Evolutionary conservation across 2,329 filamentous ascomycete genomes (phyloP).

Genomic region (Ilyonectria sp.): DNA sequence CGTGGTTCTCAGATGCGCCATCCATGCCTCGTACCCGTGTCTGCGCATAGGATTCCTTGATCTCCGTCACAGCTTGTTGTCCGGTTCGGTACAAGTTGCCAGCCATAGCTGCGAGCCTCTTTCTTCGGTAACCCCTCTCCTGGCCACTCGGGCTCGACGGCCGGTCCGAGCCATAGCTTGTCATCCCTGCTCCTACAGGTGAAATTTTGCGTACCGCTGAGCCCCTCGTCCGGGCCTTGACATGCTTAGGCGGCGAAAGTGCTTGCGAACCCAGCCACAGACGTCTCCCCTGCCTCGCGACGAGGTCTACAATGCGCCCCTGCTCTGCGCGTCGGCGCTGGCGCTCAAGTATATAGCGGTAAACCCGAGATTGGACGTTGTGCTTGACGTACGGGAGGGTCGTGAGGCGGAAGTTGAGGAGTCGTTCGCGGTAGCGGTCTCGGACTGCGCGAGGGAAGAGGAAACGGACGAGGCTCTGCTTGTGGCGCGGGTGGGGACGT

Average conservation of each 20-base stretch:
- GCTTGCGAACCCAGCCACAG: conserved; percentile 60
- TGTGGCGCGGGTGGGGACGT: conserved; percentile 58
- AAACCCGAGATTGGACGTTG: conserved; percentile 82
- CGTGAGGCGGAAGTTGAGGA: conserved; percentile 81
- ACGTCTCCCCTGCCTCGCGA: conserved; percentile 59
- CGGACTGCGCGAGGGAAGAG: conserved; percentile 77
- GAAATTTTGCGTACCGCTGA: conserved; percentile 50
- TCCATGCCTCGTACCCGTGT: conserved; percentile 58
- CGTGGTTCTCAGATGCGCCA: conserved; percentile 46
- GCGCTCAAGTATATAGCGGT: conserved; percentile 78
- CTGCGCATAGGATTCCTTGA: conserved; percentile 72
- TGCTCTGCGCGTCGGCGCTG: conserved; percentile 70
- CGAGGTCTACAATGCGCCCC: conserved; percentile 62
- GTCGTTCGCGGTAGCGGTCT: conserved; percentile 74
- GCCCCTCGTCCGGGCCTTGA: conserved; percentile 51
- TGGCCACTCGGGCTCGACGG: conserved; percentile 50
- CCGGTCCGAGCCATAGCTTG: conserved; percentile 51
- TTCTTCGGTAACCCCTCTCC: conserved; percentile 81
- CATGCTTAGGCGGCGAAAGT: conserved; percentile 49
- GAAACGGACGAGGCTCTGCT: conserved; percentile 71
- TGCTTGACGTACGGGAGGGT: conserved; percentile 80
- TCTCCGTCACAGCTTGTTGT: conserved; percentile 70
- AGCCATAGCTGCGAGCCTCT: conserved; percentile 79
- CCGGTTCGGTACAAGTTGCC: conserved; percentile 71
- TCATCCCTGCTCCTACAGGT: conserved; percentile 41